Percentiles rank a stretch among this genome's conserved stretches.
These are phyloP conservation scores for Silene conica DNA, from an alignment of 148 eudicot genomes.

Conservation along the genomic window DNA sequence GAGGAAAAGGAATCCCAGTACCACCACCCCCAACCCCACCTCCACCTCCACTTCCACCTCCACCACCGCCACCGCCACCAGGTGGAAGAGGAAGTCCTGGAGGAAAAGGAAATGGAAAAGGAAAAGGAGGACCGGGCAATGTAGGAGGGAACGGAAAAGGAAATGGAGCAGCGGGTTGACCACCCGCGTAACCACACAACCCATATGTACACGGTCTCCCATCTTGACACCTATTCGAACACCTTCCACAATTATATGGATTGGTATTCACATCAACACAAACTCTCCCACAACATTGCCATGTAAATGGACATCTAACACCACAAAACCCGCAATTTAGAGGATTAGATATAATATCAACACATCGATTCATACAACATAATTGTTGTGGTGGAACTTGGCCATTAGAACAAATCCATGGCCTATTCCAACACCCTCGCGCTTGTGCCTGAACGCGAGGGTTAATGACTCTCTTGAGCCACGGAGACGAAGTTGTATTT, in stretches of 20 bases:
- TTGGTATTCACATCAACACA: constrained; percentile 44
- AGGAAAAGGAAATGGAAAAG: constrained; percentile 14
- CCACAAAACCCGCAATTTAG: constrained; percentile 81
- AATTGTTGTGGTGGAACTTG: constrained; percentile 28
- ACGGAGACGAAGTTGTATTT: constrained; percentile 22
- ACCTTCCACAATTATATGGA: constrained; percentile 67
- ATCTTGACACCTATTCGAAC: constrained; percentile 42
- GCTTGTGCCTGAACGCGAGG: constrained; percentile 34
- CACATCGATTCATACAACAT: constrained; percentile 66
- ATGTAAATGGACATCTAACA: constrained; percentile 57
- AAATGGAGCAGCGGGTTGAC: constrained; percentile 37
- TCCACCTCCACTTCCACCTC: neutral
- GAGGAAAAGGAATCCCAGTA: neutral
- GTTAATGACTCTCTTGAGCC: constrained; percentile 43
- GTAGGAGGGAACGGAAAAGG: constrained; percentile 38
- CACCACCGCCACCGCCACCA: neutral
- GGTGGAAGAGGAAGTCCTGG: constrained; percentile 19
- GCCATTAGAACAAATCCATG: constrained; percentile 56
- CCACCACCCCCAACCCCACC: neutral
- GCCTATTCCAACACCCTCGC: constrained; percentile 58
- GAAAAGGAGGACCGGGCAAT: constrained; percentile 23
- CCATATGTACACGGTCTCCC: constrained; percentile 50
- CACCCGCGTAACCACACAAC: constrained; percentile 64
- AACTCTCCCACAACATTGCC: constrained; percentile 63
- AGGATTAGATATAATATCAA: constrained; percentile 44